Conservation (phyloP, 2,329 filamentous ascomycete species). For the Beauveria sp. region DNA sequence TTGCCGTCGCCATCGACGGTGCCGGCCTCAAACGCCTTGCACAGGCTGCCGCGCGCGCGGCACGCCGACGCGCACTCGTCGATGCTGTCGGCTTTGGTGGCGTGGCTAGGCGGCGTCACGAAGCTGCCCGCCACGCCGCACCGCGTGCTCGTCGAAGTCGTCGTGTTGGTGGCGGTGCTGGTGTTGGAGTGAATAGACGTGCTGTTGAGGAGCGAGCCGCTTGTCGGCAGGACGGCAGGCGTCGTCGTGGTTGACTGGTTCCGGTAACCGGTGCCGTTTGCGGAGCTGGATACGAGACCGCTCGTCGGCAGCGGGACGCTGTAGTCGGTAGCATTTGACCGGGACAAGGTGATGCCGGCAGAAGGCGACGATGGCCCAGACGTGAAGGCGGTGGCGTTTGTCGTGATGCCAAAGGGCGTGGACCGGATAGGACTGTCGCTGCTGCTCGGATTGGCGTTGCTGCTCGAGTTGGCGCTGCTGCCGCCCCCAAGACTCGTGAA, state of each 20-base stretch:
- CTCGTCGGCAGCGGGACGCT: neutral
- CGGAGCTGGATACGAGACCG: neutral
- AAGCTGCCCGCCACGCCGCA: conserved; percentile 9
- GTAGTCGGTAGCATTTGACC: neutral
- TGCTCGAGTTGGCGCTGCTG: neutral
- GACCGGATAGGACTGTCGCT: neutral
- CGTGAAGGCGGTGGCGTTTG: neutral
- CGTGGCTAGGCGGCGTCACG: conserved; percentile 4
- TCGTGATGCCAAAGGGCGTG: neutral
- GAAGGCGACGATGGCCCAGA: neutral
- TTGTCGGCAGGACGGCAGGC: neutral
- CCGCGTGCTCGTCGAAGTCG: neutral
- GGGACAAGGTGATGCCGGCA: neutral
- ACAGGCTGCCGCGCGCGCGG: neutral
- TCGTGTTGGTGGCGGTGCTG: neutral
- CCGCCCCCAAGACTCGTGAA: no score
- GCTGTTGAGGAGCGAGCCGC: neutral
- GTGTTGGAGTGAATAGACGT: neutral
- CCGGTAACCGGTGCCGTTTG: neutral
- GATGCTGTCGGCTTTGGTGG: conserved; percentile 5
- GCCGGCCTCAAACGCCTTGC: conserved; percentile 7
- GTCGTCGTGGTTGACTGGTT: neutral
- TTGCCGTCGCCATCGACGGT: conserved; percentile 10
- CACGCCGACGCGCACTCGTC: conserved; percentile 4
- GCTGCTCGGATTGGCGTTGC: no score